phyloP scores from a whole-genome alignment of 805 yeast genomes.

The Priceomyces carsonii region DNA sequence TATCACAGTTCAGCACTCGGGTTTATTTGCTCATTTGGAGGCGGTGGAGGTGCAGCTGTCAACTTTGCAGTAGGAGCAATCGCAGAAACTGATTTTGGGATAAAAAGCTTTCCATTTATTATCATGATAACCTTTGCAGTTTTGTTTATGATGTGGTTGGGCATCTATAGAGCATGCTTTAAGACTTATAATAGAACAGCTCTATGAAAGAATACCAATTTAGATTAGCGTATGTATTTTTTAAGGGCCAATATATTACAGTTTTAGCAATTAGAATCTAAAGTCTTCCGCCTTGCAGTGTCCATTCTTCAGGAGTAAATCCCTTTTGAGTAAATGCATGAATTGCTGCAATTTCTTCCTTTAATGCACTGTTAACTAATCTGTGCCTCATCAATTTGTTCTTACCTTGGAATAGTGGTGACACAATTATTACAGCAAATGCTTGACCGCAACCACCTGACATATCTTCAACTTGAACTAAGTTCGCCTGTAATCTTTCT shows the following conservation, averaged over 20 bases:
- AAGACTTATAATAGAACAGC: conserved; percentile 4
- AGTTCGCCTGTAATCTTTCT: conserved; percentile 57
- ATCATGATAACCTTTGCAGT: conserved; percentile 24
- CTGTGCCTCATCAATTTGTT: conserved; percentile 86
- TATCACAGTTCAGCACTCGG: conserved; percentile 71
- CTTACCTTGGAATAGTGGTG: conserved; percentile 70
- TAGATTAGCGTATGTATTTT: neutral
- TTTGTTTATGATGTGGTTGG: conserved; percentile 27
- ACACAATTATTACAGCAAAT: conserved; percentile 86
- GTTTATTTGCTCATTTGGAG: conserved; percentile 75
- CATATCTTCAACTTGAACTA: conserved; percentile 75
- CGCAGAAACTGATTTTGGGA: conserved; percentile 37
- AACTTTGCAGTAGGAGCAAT: conserved; percentile 64
- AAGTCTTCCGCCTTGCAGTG: conserved; percentile 34
- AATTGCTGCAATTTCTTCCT: conserved; percentile 80
- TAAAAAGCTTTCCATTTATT: conserved; percentile 32
- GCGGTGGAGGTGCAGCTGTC: conserved; percentile 76
- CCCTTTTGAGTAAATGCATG: conserved; percentile 96
- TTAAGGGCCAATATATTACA: neutral
- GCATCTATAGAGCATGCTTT: conserved; percentile 11
- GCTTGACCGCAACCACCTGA: conserved; percentile 98
- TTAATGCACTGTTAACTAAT: conserved; percentile 74
- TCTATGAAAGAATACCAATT: neutral
- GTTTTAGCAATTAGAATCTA: conserved; percentile 2
- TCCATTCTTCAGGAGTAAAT: conserved; percentile 89